These are phyloP conservation scores for Madurella fahalii DNA, from an alignment of 2,329 filamentous ascomycete genomes.

Conservation along the genomic window DNA sequence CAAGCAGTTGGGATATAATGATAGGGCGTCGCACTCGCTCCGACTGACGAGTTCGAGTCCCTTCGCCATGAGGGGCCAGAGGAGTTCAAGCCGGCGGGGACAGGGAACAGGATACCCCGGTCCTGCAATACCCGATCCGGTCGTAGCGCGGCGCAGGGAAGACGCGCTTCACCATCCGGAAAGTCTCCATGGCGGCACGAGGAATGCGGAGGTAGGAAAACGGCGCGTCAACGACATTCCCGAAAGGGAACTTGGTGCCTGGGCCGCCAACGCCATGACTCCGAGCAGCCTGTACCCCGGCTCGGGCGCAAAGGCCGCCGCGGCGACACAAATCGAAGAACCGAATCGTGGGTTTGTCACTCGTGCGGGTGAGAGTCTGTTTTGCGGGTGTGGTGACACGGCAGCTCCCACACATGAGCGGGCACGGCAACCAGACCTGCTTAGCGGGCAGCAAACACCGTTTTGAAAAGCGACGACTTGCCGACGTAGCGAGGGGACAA, in stretches of 20 bases:
- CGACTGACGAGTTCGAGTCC: background rate
- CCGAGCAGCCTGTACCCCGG: constrained; percentile 13
- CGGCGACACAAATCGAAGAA: constrained; percentile 11
- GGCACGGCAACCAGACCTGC: too few relatives aligned
- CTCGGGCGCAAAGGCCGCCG: constrained; percentile 3
- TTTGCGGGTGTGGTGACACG: constrained; percentile 21
- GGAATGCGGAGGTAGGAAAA: constrained; percentile 26
- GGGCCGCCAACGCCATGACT: constrained; percentile 19
- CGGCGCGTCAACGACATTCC: constrained; percentile 28
- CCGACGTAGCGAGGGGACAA: background rate
- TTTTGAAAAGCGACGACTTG: too few relatives aligned
- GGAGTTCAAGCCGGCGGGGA: too few relatives aligned
- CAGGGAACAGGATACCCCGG: background rate
- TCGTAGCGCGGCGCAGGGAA: constrained; percentile 15
- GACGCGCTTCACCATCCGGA: constrained; percentile 13
- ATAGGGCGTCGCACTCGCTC: background rate
- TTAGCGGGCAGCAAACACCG: too few relatives aligned
- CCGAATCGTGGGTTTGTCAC: constrained; percentile 7
- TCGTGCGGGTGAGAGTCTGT: constrained; percentile 8
- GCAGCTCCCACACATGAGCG: constrained; percentile 13
- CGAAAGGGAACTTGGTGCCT: constrained; percentile 28
- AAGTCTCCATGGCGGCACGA: constrained; percentile 5
- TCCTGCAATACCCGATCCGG: constrained; percentile 22
- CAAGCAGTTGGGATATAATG: background rate
- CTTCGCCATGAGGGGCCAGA: background rate